These are phyloP conservation scores for Fonsecaea pedrosoi DNA, from an alignment of 2,329 filamentous ascomycete genomes.

Conservation along the genomic window DNA sequence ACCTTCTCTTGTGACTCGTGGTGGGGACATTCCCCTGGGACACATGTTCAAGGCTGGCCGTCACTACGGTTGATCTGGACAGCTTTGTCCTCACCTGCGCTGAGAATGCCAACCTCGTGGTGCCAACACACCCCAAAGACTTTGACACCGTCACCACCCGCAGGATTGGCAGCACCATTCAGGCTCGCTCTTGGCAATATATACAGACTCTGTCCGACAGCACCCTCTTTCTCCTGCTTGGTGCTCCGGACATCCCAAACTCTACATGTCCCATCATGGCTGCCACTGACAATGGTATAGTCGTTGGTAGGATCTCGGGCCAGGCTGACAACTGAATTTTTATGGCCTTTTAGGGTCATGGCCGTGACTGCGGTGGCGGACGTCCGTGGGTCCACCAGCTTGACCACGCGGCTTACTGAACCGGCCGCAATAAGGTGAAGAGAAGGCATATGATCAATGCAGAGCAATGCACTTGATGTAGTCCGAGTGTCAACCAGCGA, in stretches of 20 bases:
- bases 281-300: conserved; percentile 85
- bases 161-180: conserved; percentile 67
- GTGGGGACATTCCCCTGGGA: not conserved
- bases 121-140: conserved; percentile 92
- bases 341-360: conserved; percentile 90
- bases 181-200: conserved; percentile 77
- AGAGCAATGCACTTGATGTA: conserved; percentile 82
- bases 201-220: conserved; percentile 74
- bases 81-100: conserved; percentile 89
- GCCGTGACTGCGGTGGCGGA: conserved; percentile 77
- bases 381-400: conserved; percentile 86
- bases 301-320: conserved; percentile 69
- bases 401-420: conserved; percentile 84
- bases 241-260: conserved; percentile 86
- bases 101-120: conserved; percentile 83
- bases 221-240: conserved; percentile 65
- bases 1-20: not conserved
- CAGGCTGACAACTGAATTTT: conserved; percentile 71
- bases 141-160: conserved; percentile 83
- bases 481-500: conserved; percentile 80
- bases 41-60: conserved; percentile 27
- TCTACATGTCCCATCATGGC: conserved; percentile 88
- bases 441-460: conserved; percentile 74
- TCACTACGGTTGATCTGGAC: conserved; percentile 80
- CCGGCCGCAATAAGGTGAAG: conserved; percentile 73